Evolutionary conservation across 257 asterid genomes (phyloP).

Genomic region (Marsdenia floribunda): DNA sequence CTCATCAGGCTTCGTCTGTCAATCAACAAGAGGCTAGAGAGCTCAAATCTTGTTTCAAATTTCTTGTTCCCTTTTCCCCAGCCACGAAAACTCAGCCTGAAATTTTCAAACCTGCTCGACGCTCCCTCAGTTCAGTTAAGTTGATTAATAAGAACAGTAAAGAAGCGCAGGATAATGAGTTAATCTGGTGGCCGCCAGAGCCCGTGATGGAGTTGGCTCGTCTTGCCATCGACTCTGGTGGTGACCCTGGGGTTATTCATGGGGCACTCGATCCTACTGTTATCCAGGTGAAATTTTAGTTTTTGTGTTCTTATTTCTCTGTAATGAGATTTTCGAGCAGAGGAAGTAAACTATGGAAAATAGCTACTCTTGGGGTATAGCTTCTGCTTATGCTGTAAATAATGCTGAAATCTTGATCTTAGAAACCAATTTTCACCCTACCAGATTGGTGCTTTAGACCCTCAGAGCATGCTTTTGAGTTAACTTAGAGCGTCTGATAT

Average conservation of each 20-base stretch:
- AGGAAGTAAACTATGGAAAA: background rate
- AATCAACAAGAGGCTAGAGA: constrained; percentile 45
- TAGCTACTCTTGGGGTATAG: background rate
- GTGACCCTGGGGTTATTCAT: constrained; percentile 68
- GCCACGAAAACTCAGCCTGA: background rate
- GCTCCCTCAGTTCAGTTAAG: constrained; percentile 24
- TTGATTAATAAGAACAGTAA: constrained; percentile 14
- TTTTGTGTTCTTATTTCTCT: background rate
- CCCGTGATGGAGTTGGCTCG: constrained; percentile 83
- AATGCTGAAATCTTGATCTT: background rate
- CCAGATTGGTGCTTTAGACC: background rate
- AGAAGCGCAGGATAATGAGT: constrained; percentile 31
- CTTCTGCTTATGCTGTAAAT: background rate
- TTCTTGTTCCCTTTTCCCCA: constrained; percentile 55
- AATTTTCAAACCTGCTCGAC: constrained; percentile 15
- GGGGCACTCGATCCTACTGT: constrained; percentile 64
- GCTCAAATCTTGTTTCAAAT: constrained; percentile 62
- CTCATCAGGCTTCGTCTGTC: constrained; percentile 57
- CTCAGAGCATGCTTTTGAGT: background rate
- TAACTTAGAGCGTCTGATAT: background rate
- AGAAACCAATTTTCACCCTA: background rate
- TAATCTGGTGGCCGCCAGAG: constrained; percentile 67
- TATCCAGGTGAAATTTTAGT: constrained; percentile 35
- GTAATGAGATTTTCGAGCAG: background rate
- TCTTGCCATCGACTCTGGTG: constrained; percentile 75